Evolutionary conservation across 768 basidiomycete species (phyloP), one percentile per base, ranked within the genome.

Genomic region (Panus rudis): DNA sequence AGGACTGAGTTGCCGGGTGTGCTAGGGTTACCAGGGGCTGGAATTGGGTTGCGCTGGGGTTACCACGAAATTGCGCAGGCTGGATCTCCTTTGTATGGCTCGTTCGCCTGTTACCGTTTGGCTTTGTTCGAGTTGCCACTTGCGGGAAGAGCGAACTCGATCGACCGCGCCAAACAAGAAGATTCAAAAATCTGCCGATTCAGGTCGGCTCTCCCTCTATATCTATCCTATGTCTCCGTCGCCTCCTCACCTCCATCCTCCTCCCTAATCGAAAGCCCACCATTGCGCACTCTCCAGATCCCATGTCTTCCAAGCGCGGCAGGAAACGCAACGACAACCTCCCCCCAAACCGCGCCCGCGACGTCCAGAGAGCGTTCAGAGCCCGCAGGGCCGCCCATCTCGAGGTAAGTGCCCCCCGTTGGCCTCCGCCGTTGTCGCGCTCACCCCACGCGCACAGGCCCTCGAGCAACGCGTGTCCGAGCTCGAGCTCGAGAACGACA

Each of bases 301-400:
- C 45, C 43, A 88, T 86, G 84, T 88, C 85, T 54, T 88, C 85
- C 49, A 91, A 89, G 67, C 81, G 88, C 56, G 89, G 88, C 48
- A 77, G 88, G 56, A 90, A 90, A 57, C 71, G 87, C 60, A 84
- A 86, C 63, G 81, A 86, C 62, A 81, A 76, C 55, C 75, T 86
- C 35, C 83, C 84, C 46, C 83, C 83, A 4, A 84, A 84, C 55
- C 78, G 89, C 49, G 89, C 90, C 22, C 70, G 91, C 45, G 91
- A 92, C 56, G 87, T 92, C 14, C 90, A 93, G 60, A 68, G 90
- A 57, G 90, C 89, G 7, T 93, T 92, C 68, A 76, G 90, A 49
- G 91, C 90, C 25, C 71, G 91, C 51, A 78, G 90, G 53, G 89
- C 89, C 48, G 88, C 88, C 44, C 90, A 92, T 62, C 73, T 93